A percentile compares a stretch with the other conserved stretches of the same genome.
These are phyloP conservation scores for Oryza glaberrima DNA, from an alignment of 176 grass and related monocot species.

Conservation along the genomic window DNA sequence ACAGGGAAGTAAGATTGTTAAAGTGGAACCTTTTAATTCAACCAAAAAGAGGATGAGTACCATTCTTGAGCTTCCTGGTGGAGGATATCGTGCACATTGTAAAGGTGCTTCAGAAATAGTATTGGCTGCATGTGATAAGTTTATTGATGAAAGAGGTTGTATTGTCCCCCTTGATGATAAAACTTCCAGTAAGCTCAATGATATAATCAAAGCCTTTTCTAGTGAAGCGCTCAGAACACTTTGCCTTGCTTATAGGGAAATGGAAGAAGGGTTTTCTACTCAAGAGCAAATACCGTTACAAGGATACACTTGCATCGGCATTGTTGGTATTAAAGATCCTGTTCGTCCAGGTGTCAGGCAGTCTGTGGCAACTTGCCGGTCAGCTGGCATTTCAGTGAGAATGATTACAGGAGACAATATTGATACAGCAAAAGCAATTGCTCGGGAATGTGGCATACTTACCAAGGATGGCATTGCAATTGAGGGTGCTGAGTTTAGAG, in stretches of 20 bases:
- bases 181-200: constrained; percentile 35
- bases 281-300: constrained; percentile 53
- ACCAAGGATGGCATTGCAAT: constrained; percentile 68
- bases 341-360: constrained; percentile 58
- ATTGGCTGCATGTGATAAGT: constrained; percentile 58
- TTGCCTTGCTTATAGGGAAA: constrained; percentile 64
- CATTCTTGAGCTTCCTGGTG: constrained; percentile 54
- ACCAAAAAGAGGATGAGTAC: constrained; percentile 70
- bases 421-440: constrained; percentile 79
- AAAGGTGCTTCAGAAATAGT: constrained; percentile 84
- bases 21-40: constrained; percentile 79
- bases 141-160: constrained; percentile 54
- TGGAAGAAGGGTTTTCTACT: constrained; percentile 40
- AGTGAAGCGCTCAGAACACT: constrained; percentile 67
- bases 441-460: constrained; percentile 74
- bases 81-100: constrained; percentile 55
- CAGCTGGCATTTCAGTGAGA: constrained; percentile 69
- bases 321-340: constrained; percentile 81
- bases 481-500: constrained; percentile 67
- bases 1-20: constrained; percentile 47
- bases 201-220: constrained; percentile 63
- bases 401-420: constrained; percentile 86
- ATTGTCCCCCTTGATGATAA: constrained; percentile 47
- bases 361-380: constrained; percentile 62
- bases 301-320: constrained; percentile 68